phyloP scores from a whole-genome alignment of 2,329 filamentous ascomycete species.

The Talaromyces sp. region DNA sequence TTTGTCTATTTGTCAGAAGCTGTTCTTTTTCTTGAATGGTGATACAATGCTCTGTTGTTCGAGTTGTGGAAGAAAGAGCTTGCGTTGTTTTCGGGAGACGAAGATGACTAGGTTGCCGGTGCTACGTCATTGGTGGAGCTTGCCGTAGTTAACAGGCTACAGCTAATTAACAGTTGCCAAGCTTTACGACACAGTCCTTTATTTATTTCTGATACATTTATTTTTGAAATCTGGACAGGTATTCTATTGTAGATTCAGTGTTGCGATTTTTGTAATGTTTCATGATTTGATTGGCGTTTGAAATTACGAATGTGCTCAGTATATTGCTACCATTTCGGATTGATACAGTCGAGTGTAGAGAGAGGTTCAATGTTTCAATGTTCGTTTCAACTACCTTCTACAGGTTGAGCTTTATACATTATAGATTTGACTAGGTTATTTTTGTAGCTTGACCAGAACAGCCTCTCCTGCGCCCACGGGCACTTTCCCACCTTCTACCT shows the following conservation, averaged over 20 bases:
- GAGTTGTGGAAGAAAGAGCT: background rate
- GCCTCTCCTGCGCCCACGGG: background rate
- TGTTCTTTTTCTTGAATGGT: background rate
- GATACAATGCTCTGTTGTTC: background rate
- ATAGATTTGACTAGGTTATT: background rate
- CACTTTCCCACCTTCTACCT: background rate
- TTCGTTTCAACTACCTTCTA: no score
- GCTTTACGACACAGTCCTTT: background rate
- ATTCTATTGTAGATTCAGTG: no score
- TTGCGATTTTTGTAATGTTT: no score
- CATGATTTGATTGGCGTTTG: no score
- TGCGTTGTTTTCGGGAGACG: background rate
- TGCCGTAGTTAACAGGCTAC: background rate
- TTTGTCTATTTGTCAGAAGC: background rate
- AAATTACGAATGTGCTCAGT: no score
- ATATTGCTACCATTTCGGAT: no score
- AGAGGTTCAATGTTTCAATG: no score
- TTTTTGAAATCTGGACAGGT: no score
- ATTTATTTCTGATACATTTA: background rate
- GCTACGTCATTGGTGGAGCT: constrained; percentile 5
- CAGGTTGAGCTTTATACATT: no score
- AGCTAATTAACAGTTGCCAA: background rate
- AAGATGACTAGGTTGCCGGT: background rate
- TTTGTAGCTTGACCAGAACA: background rate
- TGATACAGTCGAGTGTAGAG: no score